Percentiles rank a stretch among this genome's conserved stretches.
Conservation (phyloP, 176 grass and related monocot genomes). For the Oryza meyeriana region DNA sequence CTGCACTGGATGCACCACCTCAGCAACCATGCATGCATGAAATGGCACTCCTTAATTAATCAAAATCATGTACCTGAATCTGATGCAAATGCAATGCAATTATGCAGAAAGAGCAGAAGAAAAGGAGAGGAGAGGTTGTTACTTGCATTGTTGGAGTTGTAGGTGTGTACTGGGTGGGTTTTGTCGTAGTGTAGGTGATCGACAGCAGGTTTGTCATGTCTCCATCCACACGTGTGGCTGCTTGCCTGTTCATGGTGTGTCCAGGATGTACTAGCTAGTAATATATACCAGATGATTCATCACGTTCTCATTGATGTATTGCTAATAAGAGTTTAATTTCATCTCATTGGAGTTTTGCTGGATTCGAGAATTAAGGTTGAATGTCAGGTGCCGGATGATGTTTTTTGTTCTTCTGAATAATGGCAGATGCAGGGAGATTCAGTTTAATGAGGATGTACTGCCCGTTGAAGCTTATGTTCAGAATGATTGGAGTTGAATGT, state of each 20-base stretch:
- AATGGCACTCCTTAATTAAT: neutral
- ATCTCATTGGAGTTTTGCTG: neutral
- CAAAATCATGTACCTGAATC: neutral
- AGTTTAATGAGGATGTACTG: neutral
- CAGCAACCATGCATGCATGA: neutral
- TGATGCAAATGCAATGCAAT: neutral
- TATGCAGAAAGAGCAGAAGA: neutral
- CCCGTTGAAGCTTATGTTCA: neutral
- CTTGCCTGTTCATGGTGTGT: neutral
- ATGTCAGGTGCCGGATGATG: neutral
- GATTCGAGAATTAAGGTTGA: neutral
- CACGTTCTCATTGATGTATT: neutral
- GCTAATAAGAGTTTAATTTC: neutral
- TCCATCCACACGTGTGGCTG: conserved; percentile 20
- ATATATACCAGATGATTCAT: neutral
- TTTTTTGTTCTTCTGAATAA: neutral
- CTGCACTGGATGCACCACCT: neutral
- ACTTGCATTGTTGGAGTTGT: neutral
- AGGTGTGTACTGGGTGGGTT: neutral
- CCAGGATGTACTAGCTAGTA: neutral
- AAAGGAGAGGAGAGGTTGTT: neutral
- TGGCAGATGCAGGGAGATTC: neutral
- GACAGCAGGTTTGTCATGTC: conserved; percentile 16
- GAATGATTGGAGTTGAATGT: neutral
- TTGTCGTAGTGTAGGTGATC: conserved; percentile 5